Base-by-base conservation (phyloP, 2,329 filamentous ascomycete genomes). In the Beauveria caledonica region DNA sequence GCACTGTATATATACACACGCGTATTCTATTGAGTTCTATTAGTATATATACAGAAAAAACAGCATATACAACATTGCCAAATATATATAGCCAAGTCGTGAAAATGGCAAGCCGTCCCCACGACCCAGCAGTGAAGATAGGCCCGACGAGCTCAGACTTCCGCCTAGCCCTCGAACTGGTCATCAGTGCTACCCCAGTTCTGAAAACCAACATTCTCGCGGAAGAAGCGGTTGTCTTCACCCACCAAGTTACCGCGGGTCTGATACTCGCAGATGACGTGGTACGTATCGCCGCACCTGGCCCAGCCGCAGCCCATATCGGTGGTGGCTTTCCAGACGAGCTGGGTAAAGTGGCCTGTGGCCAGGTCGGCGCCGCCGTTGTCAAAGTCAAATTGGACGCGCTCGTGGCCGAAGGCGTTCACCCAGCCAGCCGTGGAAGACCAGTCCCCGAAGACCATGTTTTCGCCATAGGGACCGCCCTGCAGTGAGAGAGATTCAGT, bases 301-400 rank as follows among this genome's bases (percentile, higher is more conserved):
- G 60, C 58, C 53, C 61, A 60, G 13, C 13, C 63, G 55, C 70
- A 72, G 19, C 70, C 70, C 42, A 71, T 62, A 11, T 55, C 62
- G 45, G 58, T 65, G 25, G 67, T 67, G 53, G 46, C 62, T 61
- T 66, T 67, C 70, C 70, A 72, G 58, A 72, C 68, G 53, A 72
- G 48, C 66, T 71, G 69, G n/a, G 67, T 66, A 62, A 71, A 71
- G 61, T 72, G 70, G 27, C 64, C 65, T 13, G 62, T 64, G 11
- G 21, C 39, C 2, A 2, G 4, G 7, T n/a, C 45, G 33, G 61
- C 52, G 6, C 25, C 50, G 8, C 63, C 60, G 27, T 61, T 42
- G 17, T 57, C 33, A n/a, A 42, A 66, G 53, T 63, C 50, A 52
- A 64, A 66, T 1, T 45, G 9, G 17, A 36, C 19, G 21, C 63